Evolutionary conservation across 805 yeast species (phyloP).

Genomic region (Ogataea minuta): DNA sequence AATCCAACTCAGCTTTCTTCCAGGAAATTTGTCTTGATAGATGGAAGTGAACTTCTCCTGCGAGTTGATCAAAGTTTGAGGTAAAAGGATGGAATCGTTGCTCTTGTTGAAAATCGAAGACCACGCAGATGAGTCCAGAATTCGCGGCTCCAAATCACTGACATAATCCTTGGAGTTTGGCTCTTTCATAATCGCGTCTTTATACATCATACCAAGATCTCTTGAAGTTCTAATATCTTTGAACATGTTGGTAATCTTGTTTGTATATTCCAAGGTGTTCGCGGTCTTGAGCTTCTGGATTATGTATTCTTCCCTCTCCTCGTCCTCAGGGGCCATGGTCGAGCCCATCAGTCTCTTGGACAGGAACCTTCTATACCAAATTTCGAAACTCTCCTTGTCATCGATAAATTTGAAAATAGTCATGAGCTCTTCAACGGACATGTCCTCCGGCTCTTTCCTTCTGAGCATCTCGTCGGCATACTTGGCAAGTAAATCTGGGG

Average conservation of each 20-base stretch:
- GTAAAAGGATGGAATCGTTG: slow-evolving; percentile 54
- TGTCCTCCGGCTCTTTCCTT: slow-evolving; percentile 65
- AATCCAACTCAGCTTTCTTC: slow-evolving; percentile 90
- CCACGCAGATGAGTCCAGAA: slow-evolving; percentile 35
- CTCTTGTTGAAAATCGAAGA: slow-evolving; percentile 29
- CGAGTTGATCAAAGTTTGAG: slow-evolving; percentile 62
- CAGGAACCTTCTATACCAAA: slow-evolving; percentile 82
- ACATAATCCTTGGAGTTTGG: slow-evolving; percentile 22
- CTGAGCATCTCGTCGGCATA: slow-evolving; percentile 83
- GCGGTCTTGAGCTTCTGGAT: slow-evolving; percentile 85
- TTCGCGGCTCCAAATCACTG: slow-evolving; percentile 33
- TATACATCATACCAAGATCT: slow-evolving; percentile 54
- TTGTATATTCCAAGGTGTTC: slow-evolving; percentile 89
- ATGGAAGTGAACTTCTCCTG: slow-evolving; percentile 65
- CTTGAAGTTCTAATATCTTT: slow-evolving; percentile 85
- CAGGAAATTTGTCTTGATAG: slow-evolving; percentile 74
- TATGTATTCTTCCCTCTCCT: slow-evolving; percentile 79
- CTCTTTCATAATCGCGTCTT: slow-evolving; percentile 24
- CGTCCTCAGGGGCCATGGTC: slow-evolving; percentile 82
- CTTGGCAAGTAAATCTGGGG: slow-evolving; percentile 89
- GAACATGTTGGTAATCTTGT: slow-evolving; percentile 93
- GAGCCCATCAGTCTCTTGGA: slow-evolving; percentile 76
- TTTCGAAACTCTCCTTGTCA: slow-evolving; percentile 94
- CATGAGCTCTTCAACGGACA: slow-evolving; percentile 84
- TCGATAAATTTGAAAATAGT: slow-evolving; percentile 81